Base-by-base conservation (phyloP, 768 basidiomycete genomes). In the Macrolepiota fuliginosa region DNA sequence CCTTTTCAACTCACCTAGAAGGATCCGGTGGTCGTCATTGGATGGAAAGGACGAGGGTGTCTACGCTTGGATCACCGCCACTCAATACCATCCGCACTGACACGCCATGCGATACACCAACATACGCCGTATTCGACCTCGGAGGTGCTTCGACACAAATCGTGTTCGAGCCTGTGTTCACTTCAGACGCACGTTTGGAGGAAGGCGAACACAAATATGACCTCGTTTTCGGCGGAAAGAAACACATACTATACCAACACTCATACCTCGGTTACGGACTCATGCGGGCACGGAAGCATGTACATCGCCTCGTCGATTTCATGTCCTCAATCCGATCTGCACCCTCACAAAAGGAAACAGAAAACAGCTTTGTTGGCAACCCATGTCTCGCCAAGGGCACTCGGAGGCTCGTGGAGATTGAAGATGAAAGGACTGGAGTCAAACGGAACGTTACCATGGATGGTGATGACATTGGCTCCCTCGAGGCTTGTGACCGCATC, bases 61-160 rank as follows among this genome's bases (percentile, higher is more conserved):
- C n/a, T 98, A 92, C 71, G 94, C 96, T 29, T 98, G 96, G 96
- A 94, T 98, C 66, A 97, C 96, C 17, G 94, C 92, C 62, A 98
- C 77, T 96, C 46, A 81, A 83, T 55, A 85, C 89, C 40, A 86
- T 97, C 68, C 82, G 86, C 15, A 77, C 81, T 11, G 82, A 81
- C 54, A 74, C 82, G n/a, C 75, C 77, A n/a, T n/a, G n/a, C n/a
- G n/a, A n/a, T n/a, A n/a, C n/a, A n/a, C n/a, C n/a, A n/a, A n/a
- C n/a, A n/a, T n/a, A n/a, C n/a, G n/a, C n/a, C n/a, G n/a, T n/a
- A n/a, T n/a, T n/a, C n/a, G n/a, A n/a, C n/a, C n/a, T n/a, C n/a
- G n/a, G n/a, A n/a, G n/a, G n/a, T n/a, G n/a, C n/a, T n/a, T n/a
- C n/a, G n/a, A n/a, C n/a, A n/a, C n/a, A n/a, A n/a, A n/a, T n/a